Evolutionary conservation across 2,329 filamentous ascomycete species (phyloP).

Genomic region (Trichophyton schoenleinii): DNA sequence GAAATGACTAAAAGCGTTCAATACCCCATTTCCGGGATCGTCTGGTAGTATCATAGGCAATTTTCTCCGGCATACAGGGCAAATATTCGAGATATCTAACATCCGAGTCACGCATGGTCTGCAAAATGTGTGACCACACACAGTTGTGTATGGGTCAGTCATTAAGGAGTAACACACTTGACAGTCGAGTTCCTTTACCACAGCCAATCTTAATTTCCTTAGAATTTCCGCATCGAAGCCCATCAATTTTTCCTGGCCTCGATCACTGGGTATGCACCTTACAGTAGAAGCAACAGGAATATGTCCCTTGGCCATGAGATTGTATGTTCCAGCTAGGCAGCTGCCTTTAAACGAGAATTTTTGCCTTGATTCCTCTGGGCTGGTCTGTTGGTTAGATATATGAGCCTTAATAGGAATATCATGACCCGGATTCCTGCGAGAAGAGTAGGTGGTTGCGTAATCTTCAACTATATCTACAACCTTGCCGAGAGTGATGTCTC

Average conservation of each 20-base stretch:
- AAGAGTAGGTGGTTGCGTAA: constrained; percentile 14
- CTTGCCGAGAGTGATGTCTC: constrained; percentile 66
- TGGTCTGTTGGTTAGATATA: not conserved
- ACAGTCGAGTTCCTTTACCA: constrained; percentile 66
- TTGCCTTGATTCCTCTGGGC: not conserved
- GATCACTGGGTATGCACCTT: constrained; percentile 15
- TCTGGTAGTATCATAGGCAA: constrained; percentile 42
- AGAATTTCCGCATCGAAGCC: constrained; percentile 41
- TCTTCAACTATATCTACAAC: constrained; percentile 48
- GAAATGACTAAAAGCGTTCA: constrained; percentile 50
- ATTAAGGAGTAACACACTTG: constrained; percentile 77
- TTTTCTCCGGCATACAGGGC: constrained; percentile 63
- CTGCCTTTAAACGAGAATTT: not conserved
- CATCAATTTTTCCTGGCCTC: constrained; percentile 17
- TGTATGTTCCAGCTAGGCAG: constrained; percentile 12
- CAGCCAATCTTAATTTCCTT: constrained; percentile 46
- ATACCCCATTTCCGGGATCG: constrained; percentile 48
- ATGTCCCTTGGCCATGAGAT: constrained; percentile 49
- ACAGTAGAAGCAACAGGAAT: constrained; percentile 41
- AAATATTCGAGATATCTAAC: constrained; percentile 63
- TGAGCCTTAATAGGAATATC: not conserved
- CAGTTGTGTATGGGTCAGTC: constrained; percentile 68
- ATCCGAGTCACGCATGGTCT: constrained; percentile 63
- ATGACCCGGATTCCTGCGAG: not conserved
- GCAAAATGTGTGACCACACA: constrained; percentile 84